Base-by-base conservation (phyloP, 495 filamentous ascomycete species). In the Penicillium canescens region DNA sequence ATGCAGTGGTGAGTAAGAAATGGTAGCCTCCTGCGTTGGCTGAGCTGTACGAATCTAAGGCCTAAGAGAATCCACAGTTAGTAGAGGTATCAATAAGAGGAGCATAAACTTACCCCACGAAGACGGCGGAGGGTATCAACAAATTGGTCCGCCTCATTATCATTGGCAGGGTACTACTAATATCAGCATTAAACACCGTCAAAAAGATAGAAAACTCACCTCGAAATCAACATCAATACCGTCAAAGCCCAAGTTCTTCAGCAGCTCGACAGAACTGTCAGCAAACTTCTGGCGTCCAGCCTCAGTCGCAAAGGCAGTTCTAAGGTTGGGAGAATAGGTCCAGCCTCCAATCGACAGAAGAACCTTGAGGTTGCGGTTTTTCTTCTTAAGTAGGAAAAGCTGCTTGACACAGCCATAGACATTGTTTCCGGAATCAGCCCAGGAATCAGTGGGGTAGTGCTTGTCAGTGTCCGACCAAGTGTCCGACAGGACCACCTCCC, bases 321-420 rank as follows among this genome's bases (percentile, higher is more conserved):
- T 75, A 69, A 96, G 91, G 71, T 91, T 90, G 59, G 76, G 60
- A 54, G 86, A 86, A 66, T 92, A 94, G 5, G 66, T 69, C 91
- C 91, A 96, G 21, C 91, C 91, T 45, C 91, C 91, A 31, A 76
- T 67, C 12, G 68, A 70, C 3, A 76, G 55, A 16, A 96, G 79
- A 5, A 92, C 78, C 68, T 95, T 95, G 39, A 96, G 74, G 53
- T 90, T 82, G 43, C 90, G 85, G 70, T 95, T 88, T 45, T 76
- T 71, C 56, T 86, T 83, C 77, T 96, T 96, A 35, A 90, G 82
- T 4, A 95, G 75, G 70, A 85, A 88, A 9, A 96, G 80, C 72
- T 96, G 90, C 76, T 96, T 96, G 24, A 92, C 63, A 69, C 87
- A 92, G 41, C 91, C 91, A 74, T 95, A 96, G 49, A 94, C 78